phyloP scores from a whole-genome alignment of 306 rosid genomes.

The Fragaria ananassa region DNA sequence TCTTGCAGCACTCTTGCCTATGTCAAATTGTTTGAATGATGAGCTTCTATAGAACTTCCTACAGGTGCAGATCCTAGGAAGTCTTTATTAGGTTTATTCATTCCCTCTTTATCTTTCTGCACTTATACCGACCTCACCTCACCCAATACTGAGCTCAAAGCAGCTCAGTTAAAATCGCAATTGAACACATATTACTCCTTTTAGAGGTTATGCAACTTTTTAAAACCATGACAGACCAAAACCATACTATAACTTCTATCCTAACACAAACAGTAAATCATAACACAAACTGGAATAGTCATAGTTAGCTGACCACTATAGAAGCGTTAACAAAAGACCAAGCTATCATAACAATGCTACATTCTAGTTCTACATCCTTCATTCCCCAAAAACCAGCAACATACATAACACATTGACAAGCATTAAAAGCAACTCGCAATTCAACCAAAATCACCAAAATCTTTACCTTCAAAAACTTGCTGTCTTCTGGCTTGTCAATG shows the following conservation, averaged over 20 bases:
- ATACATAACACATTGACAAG: neutral
- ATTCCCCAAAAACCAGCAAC: neutral
- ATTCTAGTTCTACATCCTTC: neutral
- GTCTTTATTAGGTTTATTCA: neutral
- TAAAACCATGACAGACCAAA: neutral
- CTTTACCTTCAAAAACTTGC: constrained; percentile 38
- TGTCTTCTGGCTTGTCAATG: constrained; percentile 64
- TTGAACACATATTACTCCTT: neutral
- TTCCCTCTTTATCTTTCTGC: neutral
- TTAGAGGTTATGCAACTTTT: neutral
- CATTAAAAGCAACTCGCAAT: neutral
- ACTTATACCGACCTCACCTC: neutral
- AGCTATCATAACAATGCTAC: neutral
- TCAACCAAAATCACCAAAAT: neutral
- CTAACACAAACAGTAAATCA: neutral
- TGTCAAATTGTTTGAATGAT: neutral
- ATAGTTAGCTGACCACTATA: neutral
- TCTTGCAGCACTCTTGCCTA: neutral
- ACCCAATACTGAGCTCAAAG: neutral
- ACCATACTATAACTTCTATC: neutral
- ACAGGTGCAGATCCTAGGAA: neutral
- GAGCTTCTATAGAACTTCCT: neutral
- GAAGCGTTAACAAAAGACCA: neutral
- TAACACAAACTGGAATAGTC: neutral
- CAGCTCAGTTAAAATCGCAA: neutral